Conservation (phyloP, 306 rosid species). For the Citrullus mucosospermus region DNA sequence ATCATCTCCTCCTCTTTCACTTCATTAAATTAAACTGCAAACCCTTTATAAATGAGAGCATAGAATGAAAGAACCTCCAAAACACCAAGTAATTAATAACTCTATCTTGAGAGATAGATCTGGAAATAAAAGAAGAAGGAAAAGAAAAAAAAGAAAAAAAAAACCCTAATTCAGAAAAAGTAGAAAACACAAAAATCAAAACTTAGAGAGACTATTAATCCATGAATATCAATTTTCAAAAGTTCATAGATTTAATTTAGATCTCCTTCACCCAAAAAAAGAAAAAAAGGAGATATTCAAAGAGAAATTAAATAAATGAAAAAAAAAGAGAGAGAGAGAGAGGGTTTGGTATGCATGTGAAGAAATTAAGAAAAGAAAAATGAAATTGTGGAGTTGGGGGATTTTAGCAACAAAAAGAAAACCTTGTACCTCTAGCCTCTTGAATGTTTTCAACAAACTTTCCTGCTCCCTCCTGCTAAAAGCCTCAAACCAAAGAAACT, state of each 20-base stretch:
- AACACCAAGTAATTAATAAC: neutral
- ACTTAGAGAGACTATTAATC: neutral
- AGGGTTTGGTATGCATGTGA: neutral
- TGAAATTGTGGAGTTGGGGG: neutral
- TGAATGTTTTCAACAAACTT: slow-evolving; percentile 3
- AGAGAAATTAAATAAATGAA: no score
- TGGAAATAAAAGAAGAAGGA: neutral
- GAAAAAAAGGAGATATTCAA: no score
- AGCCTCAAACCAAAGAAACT: neutral
- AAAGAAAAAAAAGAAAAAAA: neutral
- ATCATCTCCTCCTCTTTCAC: neutral
- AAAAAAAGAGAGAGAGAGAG: neutral
- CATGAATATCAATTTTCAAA: neutral
- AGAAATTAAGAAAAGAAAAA: neutral
- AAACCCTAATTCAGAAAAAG: slow-evolving; percentile 8
- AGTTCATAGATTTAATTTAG: neutral
- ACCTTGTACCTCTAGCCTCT: neutral
- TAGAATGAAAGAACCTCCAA: slow-evolving; percentile 3
- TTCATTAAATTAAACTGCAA: slow-evolving; percentile 2
- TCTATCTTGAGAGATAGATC: slow-evolving; percentile 22
- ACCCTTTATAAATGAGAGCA: neutral
- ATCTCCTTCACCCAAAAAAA: neutral
- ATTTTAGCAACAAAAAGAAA: neutral
- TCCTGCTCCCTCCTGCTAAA: neutral
- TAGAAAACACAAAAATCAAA: neutral